Conservation (phyloP, 2,329 filamentous ascomycete species). For the Immersiporthe knoxdaviesiana region DNA sequence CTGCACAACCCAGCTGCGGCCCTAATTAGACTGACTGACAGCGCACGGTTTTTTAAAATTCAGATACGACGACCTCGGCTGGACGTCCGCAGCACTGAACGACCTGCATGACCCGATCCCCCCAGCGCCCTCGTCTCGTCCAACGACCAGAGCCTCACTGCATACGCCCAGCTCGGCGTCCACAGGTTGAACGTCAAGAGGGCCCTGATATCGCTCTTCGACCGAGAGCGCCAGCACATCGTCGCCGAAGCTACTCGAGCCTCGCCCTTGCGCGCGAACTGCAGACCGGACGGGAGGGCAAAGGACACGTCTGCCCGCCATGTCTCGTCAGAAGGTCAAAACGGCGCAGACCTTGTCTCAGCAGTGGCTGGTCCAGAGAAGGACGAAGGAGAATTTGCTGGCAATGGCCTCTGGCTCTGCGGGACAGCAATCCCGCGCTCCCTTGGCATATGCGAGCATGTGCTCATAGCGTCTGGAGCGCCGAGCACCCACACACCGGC, state of each 20-base stretch:
- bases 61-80: conserved; percentile 33
- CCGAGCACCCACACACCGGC: not conserved
- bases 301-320: not conserved
- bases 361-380: not conserved
- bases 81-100: conserved; percentile 27
- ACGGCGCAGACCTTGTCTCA: not conserved
- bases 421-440: conserved; percentile 38
- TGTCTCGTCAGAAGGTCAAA: not conserved
- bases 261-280: conserved; percentile 34
- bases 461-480: conserved; percentile 29
- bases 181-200: conserved; percentile 47
- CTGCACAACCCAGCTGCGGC: not conserved
- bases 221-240: conserved; percentile 50
- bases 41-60: not conserved
- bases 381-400: conserved; percentile 1
- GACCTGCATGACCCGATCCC: conserved; percentile 24
- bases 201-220: conserved; percentile 55
- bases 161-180: conserved; percentile 54
- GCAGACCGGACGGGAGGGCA: not conserved
- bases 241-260: conserved; percentile 54
- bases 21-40: conserved; percentile 13
- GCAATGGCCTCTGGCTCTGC: conserved; percentile 34
- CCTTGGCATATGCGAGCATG: conserved; percentile 39
- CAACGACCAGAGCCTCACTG: conserved; percentile 48
- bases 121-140: conserved; percentile 30